Percentiles rank a stretch among this genome's conserved stretches.
phyloP scores from a whole-genome alignment of 768 basidiomycete species.

The Psilocybe subaeruginosa region DNA sequence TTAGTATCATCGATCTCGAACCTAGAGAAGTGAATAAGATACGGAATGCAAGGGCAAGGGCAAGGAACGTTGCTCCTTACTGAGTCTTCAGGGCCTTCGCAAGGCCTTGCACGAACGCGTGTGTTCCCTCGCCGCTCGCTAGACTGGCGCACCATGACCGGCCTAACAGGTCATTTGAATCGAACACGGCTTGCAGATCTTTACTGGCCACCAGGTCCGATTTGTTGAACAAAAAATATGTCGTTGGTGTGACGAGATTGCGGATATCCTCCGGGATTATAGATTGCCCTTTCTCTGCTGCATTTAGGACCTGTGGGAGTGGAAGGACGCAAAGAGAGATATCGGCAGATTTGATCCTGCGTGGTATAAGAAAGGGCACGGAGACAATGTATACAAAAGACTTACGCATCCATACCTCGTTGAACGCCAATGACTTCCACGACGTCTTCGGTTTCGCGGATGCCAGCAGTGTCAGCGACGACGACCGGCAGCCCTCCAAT shows the following conservation, averaged over 20 bases:
- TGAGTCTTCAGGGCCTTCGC: conserved; percentile 49
- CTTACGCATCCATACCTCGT: conserved; percentile 70
- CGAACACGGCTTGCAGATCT: neutral
- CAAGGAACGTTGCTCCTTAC: conserved; percentile 33
- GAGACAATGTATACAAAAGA: conserved; percentile 11
- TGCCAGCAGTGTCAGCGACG: conserved; percentile 85
- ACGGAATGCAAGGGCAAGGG: neutral
- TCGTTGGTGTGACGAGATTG: conserved; percentile 53
- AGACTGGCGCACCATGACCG: conserved; percentile 68
- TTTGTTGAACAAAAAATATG: conserved; percentile 82
- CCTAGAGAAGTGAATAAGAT: conserved; percentile 1
- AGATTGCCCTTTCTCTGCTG: conserved; percentile 15
- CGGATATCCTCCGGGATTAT: conserved; percentile 50
- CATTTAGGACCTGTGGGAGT: conserved; percentile 46
- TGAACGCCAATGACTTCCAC: conserved; percentile 86
- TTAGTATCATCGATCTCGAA: conserved; percentile 15
- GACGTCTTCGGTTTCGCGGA: conserved; percentile 66
- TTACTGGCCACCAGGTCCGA: conserved; percentile 40
- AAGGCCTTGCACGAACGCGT: conserved; percentile 63
- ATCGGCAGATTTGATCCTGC: conserved; percentile 69
- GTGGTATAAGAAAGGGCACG: neutral
- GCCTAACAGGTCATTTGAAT: neutral
- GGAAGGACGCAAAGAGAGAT: conserved; percentile 83
- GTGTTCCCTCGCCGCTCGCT: conserved; percentile 55
- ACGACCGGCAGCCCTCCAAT: conserved; percentile 86